Conservation (phyloP, 2,329 filamentous ascomycete species). For the Cercospora brassicicola region DNA sequence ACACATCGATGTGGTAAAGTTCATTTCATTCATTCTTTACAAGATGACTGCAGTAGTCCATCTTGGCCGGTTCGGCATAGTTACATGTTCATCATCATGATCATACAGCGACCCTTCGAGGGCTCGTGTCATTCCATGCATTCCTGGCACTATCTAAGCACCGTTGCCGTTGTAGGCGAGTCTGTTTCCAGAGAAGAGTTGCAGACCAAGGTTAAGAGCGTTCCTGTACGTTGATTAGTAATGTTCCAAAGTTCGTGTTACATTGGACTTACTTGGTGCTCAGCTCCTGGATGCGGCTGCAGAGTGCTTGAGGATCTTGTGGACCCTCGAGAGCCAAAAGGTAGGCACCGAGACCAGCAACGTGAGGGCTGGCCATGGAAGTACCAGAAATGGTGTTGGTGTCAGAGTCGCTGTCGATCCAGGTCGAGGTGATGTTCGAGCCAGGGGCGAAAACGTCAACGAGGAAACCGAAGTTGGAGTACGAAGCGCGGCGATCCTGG, state of each 20-base stretch:
- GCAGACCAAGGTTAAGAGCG: conserved; percentile 9
- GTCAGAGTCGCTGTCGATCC: conserved; percentile 48
- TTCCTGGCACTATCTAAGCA: background rate
- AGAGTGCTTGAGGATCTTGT: conserved; percentile 48
- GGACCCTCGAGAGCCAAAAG: conserved; percentile 57
- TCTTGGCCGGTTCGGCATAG: background rate
- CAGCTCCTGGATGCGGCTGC: conserved; percentile 49
- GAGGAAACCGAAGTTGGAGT: conserved; percentile 44
- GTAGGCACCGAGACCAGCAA: conserved; percentile 68
- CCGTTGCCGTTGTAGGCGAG: conserved; percentile 56
- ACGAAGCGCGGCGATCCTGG: conserved; percentile 39
- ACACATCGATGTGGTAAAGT: background rate
- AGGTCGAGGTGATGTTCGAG: conserved; percentile 47
- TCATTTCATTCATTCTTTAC: background rate
- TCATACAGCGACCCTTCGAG: conserved; percentile 1
- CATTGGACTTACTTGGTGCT: conserved; percentile 39
- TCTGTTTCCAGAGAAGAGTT: conserved; percentile 6
- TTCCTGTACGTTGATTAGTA: background rate
- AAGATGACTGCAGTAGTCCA: conserved; percentile 12
- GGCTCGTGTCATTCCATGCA: background rate
- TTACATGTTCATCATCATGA: conserved; percentile 2
- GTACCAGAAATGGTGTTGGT: conserved; percentile 57
- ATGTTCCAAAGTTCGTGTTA: conserved; percentile 46
- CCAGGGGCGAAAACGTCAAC: conserved; percentile 52
- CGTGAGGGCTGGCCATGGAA: conserved; percentile 66